Percentiles rank a stretch among this genome's conserved stretches.
Conservation (phyloP, 768 basidiomycete species). For the Cystofilobasidium bisporidii region DNA sequence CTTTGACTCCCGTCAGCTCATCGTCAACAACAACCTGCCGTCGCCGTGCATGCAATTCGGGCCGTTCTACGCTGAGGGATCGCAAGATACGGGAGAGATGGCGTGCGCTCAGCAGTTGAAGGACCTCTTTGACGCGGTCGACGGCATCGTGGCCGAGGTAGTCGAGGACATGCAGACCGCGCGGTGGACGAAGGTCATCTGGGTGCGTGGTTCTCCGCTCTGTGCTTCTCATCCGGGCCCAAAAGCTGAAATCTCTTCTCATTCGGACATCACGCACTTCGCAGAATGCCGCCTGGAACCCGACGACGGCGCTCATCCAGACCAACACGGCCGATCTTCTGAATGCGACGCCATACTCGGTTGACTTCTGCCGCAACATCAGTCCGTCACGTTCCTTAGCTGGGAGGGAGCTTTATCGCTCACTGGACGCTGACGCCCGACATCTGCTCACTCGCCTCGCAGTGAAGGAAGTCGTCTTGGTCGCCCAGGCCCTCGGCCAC, state of each 20-base stretch:
- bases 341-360: constrained; percentile 22
- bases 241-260: neutral
- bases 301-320: constrained; percentile 22
- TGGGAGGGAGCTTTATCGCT: neutral
- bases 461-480: constrained; percentile 27
- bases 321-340: constrained; percentile 24
- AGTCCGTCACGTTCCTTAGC: constrained; percentile 8
- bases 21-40: constrained; percentile 27
- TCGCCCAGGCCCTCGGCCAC: constrained; percentile 27
- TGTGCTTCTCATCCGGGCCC: too few relatives aligned
- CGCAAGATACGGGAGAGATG: constrained; percentile 11
- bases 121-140: constrained; percentile 6
- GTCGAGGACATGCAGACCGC: constrained; percentile 23
- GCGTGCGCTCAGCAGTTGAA: constrained; percentile 10
- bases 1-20: neutral
- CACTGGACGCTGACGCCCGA: too few relatives aligned
- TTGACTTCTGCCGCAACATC: constrained; percentile 23
- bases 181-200: constrained; percentile 29
- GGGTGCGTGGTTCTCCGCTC: too few relatives aligned
- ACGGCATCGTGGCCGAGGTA: constrained; percentile 19
- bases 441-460: neutral
- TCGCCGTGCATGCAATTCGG: constrained; percentile 28
- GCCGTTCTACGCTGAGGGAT: constrained; percentile 8
- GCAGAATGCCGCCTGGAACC: constrained; percentile 28
- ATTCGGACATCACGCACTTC: too few relatives aligned